phyloP scores from a whole-genome alignment of 2,329 filamentous ascomycete genomes.

The Botryotinia narcissicola region DNA sequence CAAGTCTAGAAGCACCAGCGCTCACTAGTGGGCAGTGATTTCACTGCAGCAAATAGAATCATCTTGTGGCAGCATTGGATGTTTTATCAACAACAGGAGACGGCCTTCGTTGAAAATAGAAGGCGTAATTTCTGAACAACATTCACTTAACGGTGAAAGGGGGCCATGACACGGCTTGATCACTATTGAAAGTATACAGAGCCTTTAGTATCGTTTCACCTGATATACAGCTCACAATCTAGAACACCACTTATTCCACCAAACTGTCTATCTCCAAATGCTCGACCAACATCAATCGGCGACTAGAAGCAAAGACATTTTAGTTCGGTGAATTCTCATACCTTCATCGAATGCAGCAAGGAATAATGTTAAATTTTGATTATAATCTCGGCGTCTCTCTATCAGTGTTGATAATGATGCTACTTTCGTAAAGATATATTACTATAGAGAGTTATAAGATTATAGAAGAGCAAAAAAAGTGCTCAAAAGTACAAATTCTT shows the following conservation, averaged over 20 bases:
- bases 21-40: background rate
- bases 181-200: background rate
- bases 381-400: background rate
- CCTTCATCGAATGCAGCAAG: background rate
- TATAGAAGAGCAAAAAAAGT: no score
- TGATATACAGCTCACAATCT: background rate
- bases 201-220: background rate
- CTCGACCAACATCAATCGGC: background rate
- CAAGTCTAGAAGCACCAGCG: background rate
- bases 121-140: fast-evolving
- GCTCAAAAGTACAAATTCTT: no score
- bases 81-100: background rate
- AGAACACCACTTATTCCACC: background rate
- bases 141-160: background rate
- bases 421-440: background rate
- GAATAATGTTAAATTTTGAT: background rate
- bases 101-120: background rate
- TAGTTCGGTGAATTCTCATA: background rate
- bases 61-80: background rate
- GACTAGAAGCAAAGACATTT: background rate
- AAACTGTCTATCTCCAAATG: background rate
- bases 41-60: background rate
- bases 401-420: fast-evolving
- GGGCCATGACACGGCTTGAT: background rate
- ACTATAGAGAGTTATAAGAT: background rate